Evolutionary conservation across 2,329 filamentous ascomycete species (phyloP).

Genomic region (Xylariaceae sp.): DNA sequence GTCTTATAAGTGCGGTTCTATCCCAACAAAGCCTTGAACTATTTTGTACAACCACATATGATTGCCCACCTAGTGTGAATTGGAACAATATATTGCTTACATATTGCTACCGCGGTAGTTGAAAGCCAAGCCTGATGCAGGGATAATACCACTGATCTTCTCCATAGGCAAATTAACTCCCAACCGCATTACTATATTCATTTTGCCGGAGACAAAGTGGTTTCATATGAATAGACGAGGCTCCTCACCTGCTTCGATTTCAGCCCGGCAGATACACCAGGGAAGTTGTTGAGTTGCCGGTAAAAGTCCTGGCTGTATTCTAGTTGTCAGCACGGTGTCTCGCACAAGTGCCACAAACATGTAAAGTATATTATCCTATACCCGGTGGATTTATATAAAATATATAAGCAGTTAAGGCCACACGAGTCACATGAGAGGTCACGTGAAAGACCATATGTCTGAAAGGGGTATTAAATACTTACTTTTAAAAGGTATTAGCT

Average conservation of each 20-base stretch:
- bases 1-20: slow-evolving; percentile 17
- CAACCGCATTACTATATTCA: slow-evolving; percentile 19
- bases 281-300: slow-evolving; percentile 20
- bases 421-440: no score
- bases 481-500: no score
- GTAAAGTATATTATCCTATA: no score
- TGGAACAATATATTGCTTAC: slow-evolving; percentile 10
- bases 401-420: no score
- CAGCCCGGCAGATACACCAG: slow-evolving; percentile 23
- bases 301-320: slow-evolving; percentile 21
- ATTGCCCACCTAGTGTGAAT: slow-evolving; percentile 3
- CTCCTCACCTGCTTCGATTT: slow-evolving; percentile 7
- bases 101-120: slow-evolving; percentile 9
- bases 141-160: slow-evolving; percentile 6
- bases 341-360: slow-evolving; percentile 11
- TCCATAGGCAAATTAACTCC: slow-evolving; percentile 22
- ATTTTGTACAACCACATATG: slow-evolving; percentile 4
- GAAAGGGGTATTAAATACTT: no score
- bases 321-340: background rate
- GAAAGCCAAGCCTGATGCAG: slow-evolving; percentile 6
- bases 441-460: no score
- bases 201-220: slow-evolving; percentile 31
- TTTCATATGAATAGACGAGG: slow-evolving; percentile 19
- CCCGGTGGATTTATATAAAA: no score
- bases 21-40: background rate